Conservation (phyloP, 768 basidiomycete genomes). For the Podaxis rugospora region DNA sequence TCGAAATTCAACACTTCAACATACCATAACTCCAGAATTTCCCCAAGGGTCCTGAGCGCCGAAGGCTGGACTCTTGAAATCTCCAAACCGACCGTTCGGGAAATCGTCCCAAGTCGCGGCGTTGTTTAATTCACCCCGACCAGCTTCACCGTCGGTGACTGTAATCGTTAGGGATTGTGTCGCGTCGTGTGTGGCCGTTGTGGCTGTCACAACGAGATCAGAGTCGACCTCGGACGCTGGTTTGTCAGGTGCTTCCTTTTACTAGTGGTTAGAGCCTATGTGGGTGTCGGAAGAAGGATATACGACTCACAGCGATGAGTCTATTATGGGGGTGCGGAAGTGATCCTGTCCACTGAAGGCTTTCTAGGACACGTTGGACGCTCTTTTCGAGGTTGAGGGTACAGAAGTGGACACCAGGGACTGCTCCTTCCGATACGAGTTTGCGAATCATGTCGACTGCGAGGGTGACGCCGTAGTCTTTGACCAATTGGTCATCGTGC, state of each 20-base stretch:
- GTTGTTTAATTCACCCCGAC: slow-evolving; percentile 71
- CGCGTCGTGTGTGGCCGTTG: slow-evolving; percentile 59
- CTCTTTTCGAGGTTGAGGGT: slow-evolving; percentile 98
- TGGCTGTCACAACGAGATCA: slow-evolving; percentile 56
- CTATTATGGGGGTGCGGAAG: slow-evolving; percentile 47
- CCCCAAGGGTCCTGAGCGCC: slow-evolving; percentile 81
- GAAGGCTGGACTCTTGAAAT: slow-evolving; percentile 95
- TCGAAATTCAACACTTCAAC: slow-evolving; percentile 12
- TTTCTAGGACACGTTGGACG: slow-evolving; percentile 79
- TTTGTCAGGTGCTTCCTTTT: slow-evolving; percentile 35
- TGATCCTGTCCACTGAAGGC: slow-evolving; percentile 64
- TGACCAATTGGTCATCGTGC: slow-evolving; percentile 92
- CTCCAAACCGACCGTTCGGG: slow-evolving; percentile 97
- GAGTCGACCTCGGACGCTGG: slow-evolving; percentile 23
- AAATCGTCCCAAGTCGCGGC: slow-evolving; percentile 92
- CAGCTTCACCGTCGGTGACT: slow-evolving; percentile 49
- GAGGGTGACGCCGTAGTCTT: slow-evolving; percentile 88
- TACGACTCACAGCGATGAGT: slow-evolving; percentile 54
- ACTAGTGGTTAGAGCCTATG: slow-evolving; percentile 6
- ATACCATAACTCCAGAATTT: slow-evolving; percentile 55
- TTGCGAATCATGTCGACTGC: slow-evolving; percentile 75
- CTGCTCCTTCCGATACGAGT: slow-evolving; percentile 48
- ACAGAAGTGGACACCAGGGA: slow-evolving; percentile 87
- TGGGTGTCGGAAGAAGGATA: slow-evolving; percentile 1
- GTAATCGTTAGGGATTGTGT: slow-evolving; percentile 49